Evolutionary conservation across 2,329 filamentous ascomycete genomes (phyloP).

Genomic region (Exophiala bonariae): DNA sequence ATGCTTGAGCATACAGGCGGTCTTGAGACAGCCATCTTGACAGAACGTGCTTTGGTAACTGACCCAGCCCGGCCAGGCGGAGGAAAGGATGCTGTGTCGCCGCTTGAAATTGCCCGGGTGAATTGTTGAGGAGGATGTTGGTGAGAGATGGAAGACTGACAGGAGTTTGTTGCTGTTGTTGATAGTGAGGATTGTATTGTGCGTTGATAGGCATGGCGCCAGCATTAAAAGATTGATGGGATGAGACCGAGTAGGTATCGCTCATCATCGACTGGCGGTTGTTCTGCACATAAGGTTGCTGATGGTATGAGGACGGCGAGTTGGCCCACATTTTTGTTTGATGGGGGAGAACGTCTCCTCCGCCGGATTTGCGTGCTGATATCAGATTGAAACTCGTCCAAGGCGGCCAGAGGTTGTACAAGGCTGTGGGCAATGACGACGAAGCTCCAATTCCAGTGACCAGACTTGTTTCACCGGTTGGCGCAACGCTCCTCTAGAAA

Average conservation of each 20-base stretch:
- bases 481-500: too few relatives aligned
- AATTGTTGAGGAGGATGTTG: conserved; percentile 15
- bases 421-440: too few relatives aligned
- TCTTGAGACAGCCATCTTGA: conserved; percentile 72
- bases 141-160: conserved; percentile 17
- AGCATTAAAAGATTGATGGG: not conserved
- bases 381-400: too few relatives aligned
- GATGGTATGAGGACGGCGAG: not conserved
- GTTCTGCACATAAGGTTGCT: not conserved
- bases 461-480: too few relatives aligned
- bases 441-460: too few relatives aligned
- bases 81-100: conserved; percentile 69
- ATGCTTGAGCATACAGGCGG: conserved; percentile 68
- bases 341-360: not conserved
- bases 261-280: not conserved
- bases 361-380: too few relatives aligned
- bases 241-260: not conserved
- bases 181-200: conserved; percentile 3
- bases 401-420: too few relatives aligned
- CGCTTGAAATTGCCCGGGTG: conserved; percentile 12
- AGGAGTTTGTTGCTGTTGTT: not conserved
- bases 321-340: conserved; percentile 2
- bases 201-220: conserved; percentile 1
- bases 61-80: conserved; percentile 62
- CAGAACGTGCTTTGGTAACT: conserved; percentile 56